Base-by-base conservation (phyloP, 164 flowering plant genomes). In the Macadamia integrifolia region DNA sequence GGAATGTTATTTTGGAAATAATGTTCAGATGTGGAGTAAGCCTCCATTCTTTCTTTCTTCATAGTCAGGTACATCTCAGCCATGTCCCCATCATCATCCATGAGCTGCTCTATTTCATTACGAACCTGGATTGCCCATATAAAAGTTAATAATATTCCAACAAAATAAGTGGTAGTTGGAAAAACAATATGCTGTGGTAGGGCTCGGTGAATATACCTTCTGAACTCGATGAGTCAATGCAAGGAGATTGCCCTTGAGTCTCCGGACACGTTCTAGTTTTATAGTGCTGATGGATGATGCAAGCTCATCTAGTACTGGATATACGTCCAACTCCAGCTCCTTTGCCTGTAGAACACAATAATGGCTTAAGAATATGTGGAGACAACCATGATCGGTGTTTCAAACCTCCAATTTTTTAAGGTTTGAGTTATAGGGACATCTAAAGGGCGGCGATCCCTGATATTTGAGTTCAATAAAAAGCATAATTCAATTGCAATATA, bases 51-150 rank as follows among this genome's bases (percentile, higher is more conserved):
- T 73, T 76, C 80, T 75, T 90, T 95, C 86, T 95, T 95, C 80
- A 88, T 94, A 0, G 99, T 92, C 62, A 92, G 81, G 77, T 92
- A 89, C 97, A 95, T 90, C 82, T 90, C 99, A 56, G 98, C 98
- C 99, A 95, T 95, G 73, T 95, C 99, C 58, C 92, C 97, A 69
- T 95, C 99, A 80, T 95, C 99, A 74, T 95, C 89, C 98, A 92
- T 95, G 49, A 95, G 89, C 72, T 95, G 97, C 69, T 95, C 99
- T 64, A 92, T 89, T 80, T 95, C 99, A 81, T 90, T 95, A 35
- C 88, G 89, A 60, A 92, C 94, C 98, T 94, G 75, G 61, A 81
- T 80, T 59, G 43, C 49, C 59, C 61, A 66, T 60, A 31, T 18
- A 67, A 67, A 55, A n/a, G 65, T 42, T 62, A 64, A 53, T 46